A percentile compares a stretch with the other conserved stretches of the same genome.
phyloP scores from a whole-genome alignment of 2,329 filamentous ascomycete genomes.

The Akanthomyces uredinophilus region DNA sequence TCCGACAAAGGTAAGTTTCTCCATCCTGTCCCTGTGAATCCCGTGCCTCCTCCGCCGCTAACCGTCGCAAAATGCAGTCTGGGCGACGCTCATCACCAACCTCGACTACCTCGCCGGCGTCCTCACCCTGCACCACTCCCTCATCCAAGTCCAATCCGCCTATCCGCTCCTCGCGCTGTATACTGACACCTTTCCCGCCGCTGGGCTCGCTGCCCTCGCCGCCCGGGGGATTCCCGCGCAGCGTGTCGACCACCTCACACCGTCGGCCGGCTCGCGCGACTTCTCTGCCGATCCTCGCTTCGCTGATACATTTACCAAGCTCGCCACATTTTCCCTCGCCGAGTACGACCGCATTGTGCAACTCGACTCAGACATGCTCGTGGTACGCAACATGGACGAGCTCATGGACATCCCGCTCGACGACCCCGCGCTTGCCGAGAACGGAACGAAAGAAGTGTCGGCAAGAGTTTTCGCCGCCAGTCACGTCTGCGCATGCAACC shows the following conservation, averaged over 20 bases:
- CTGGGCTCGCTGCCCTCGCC: slow-evolving; percentile 64
- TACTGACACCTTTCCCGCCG: slow-evolving; percentile 67
- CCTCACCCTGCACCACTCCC: slow-evolving; percentile 72
- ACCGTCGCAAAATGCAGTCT: slow-evolving; percentile 52
- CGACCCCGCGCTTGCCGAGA: slow-evolving; percentile 25
- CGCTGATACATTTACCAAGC: slow-evolving; percentile 86
- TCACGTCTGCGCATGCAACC: slow-evolving; percentile 85
- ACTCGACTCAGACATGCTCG: slow-evolving; percentile 85
- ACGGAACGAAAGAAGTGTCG: slow-evolving; percentile 33
- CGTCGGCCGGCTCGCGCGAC: slow-evolving; percentile 53
- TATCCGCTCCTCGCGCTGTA: slow-evolving; percentile 82
- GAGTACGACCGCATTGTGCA: slow-evolving; percentile 78
- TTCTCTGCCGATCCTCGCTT: slow-evolving; percentile 77
- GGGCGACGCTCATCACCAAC: slow-evolving; percentile 85
- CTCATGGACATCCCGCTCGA: slow-evolving; percentile 79
- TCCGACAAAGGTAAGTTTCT: not conserved
- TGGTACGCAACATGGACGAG: slow-evolving; percentile 82
- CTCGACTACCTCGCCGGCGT: slow-evolving; percentile 75
- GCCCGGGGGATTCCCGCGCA: slow-evolving; percentile 64
- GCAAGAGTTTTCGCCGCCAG: slow-evolving; percentile 72
- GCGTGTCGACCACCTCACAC: slow-evolving; percentile 67
- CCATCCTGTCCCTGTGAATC: not conserved
- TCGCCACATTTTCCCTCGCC: slow-evolving; percentile 69
- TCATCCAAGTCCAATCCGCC: slow-evolving; percentile 57
- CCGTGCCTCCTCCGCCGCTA: not conserved